Conservation (phyloP, 2,329 filamentous ascomycete genomes). For the Trichoderma pleuroti region DNA sequence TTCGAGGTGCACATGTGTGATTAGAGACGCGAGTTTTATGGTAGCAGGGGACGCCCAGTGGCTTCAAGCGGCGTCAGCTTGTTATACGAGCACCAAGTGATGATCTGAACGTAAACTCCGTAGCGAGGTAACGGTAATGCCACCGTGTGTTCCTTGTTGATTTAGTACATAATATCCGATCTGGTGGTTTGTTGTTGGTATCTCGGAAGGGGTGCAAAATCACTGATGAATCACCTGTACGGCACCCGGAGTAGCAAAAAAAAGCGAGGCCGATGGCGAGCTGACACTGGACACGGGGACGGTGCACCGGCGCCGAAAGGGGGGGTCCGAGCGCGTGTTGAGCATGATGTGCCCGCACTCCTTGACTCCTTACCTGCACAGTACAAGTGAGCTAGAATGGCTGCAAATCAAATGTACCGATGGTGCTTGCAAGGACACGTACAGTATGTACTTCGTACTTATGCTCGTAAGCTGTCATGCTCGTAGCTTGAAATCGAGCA, state of each 20-base stretch:
- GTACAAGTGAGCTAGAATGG: not conserved
- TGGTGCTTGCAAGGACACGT: not conserved
- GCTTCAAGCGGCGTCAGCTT: not conserved
- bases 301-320: not conserved
- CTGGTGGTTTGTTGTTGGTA: not conserved
- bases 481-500: not conserved
- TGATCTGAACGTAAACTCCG: not conserved
- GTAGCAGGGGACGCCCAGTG: not conserved
- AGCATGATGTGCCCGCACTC: not conserved
- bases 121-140: not conserved
- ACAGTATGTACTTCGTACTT: not conserved
- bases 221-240: not conserved
- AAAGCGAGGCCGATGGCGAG: not conserved
- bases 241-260: slow-evolving; percentile 1
- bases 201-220: not conserved
- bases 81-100: not conserved
- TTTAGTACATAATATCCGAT: not conserved
- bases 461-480: not conserved
- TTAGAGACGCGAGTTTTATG: not conserved
- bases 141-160: not conserved
- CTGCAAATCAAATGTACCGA: not conserved
- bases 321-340: not conserved
- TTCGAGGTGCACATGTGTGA: not conserved
- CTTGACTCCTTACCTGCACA: not conserved
- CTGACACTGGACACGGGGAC: not conserved